phyloP scores from a whole-genome alignment of 331 rosid genomes.

The Acacia concinna region DNA sequence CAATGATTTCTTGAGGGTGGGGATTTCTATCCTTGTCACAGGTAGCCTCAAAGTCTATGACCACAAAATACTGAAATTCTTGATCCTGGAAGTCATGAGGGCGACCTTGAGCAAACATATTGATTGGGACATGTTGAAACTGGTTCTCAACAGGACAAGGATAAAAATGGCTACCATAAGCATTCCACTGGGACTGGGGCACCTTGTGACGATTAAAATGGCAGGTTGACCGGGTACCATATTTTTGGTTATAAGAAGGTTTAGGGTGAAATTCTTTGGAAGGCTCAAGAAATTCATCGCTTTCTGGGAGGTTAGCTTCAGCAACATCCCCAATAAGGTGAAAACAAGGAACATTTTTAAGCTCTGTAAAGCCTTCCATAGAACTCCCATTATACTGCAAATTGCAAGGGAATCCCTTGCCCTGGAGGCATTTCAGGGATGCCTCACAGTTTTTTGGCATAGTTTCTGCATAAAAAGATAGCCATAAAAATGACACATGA shows the following conservation, averaged over 20 bases:
- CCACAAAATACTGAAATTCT: slow-evolving; percentile 94
- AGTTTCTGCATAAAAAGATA: slow-evolving; percentile 55
- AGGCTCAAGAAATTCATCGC: slow-evolving; percentile 60
- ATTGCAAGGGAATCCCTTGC: slow-evolving; percentile 64
- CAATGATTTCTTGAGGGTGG: slow-evolving; percentile 92
- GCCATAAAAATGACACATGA: slow-evolving; percentile 17
- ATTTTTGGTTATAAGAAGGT: slow-evolving; percentile 62
- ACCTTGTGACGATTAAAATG: slow-evolving; percentile 69
- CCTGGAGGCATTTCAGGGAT: slow-evolving; percentile 82
- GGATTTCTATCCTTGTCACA: slow-evolving; percentile 87
- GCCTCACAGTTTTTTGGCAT: slow-evolving; percentile 82
- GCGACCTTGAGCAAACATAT: slow-evolving; percentile 64
- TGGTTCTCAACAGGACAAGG: slow-evolving; percentile 65
- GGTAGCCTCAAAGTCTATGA: slow-evolving; percentile 96
- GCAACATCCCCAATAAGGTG: slow-evolving; percentile 57
- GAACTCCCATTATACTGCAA: slow-evolving; percentile 62
- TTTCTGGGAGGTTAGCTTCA: slow-evolving; percentile 47
- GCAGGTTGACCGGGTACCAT: slow-evolving; percentile 60
- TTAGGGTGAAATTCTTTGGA: slow-evolving; percentile 60
- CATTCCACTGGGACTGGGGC: slow-evolving; percentile 74
- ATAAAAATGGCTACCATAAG: slow-evolving; percentile 63
- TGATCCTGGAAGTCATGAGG: slow-evolving; percentile 65
- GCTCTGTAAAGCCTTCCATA: slow-evolving; percentile 49
- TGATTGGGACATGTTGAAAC: slow-evolving; percentile 62
- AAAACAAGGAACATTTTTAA: slow-evolving; percentile 46